Conservation (phyloP, 306 rosid species). For the Senna tora region DNA sequence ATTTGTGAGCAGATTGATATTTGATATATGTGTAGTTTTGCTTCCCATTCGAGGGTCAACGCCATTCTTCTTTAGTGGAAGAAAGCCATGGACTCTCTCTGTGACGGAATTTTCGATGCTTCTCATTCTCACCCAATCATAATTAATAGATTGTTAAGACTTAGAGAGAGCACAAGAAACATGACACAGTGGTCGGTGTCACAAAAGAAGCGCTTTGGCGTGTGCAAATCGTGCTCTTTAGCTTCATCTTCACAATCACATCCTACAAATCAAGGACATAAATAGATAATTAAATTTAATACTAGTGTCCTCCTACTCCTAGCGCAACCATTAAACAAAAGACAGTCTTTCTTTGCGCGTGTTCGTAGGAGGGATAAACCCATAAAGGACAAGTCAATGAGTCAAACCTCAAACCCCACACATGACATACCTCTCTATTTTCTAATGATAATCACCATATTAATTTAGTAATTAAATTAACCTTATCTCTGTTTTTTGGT, state of each 20-base stretch:
- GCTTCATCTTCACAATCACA: background rate
- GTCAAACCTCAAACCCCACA: constrained; percentile 26
- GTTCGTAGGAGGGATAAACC: background rate
- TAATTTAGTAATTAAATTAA: background rate
- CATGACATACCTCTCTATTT: background rate
- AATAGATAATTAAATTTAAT: background rate
- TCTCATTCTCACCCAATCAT: background rate
- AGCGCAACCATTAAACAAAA: background rate
- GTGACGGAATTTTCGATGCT: background rate
- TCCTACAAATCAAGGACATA: background rate
- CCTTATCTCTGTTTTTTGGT: too few relatives aligned
- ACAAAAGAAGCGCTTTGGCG: background rate
- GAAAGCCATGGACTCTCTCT: constrained; percentile 3
- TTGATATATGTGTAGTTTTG: background rate
- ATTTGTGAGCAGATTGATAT: background rate
- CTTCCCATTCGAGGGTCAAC: background rate
- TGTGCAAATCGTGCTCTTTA: constrained; percentile 1
- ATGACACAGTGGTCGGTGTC: background rate
- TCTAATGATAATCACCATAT: background rate
- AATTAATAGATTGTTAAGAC: background rate
- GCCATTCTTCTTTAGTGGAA: background rate
- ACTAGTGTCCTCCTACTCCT: too few relatives aligned
- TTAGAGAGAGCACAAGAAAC: background rate
- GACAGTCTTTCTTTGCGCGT: constrained; percentile 12
- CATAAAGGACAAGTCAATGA: constrained; percentile 6